These are phyloP conservation scores for Phytophthora citricola DNA, from an alignment of 352 stramenopile species.

Conservation along the genomic window DNA sequence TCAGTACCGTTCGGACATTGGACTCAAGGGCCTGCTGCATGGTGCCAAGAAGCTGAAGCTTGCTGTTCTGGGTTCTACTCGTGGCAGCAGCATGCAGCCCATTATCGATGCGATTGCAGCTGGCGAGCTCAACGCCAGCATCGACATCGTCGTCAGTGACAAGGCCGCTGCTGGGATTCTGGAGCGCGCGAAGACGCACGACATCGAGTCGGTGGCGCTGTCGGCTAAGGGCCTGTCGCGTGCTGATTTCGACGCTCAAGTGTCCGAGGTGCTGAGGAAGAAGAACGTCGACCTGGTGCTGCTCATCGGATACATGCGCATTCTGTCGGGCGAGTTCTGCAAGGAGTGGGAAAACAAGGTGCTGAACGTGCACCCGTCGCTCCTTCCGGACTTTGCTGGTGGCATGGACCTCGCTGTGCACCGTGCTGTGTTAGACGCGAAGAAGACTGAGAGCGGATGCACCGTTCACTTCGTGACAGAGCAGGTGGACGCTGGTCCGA, in stretches of 20 bases:
- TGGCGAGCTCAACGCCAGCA: conserved; percentile 92
- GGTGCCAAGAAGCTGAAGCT: conserved; percentile 88
- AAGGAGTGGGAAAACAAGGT: conserved; percentile 95
- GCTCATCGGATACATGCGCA: conserved; percentile 99
- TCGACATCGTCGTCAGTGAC: conserved; percentile 98
- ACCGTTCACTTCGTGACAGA: conserved; percentile 99
- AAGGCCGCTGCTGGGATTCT: conserved; percentile 94
- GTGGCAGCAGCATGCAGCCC: conserved; percentile 95
- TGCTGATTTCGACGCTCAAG: conserved; percentile 95
- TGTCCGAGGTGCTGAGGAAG: conserved; percentile 91
- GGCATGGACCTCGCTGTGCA: conserved; percentile 99
- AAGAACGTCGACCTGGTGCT: conserved; percentile 97
- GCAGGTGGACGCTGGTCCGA: conserved; percentile 98
- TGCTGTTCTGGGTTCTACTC: conserved; percentile 96
- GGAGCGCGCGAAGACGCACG: conserved; percentile 90
- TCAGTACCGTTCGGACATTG: conserved; percentile 98
- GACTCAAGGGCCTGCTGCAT: conserved; percentile 92
- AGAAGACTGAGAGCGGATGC: conserved; percentile 96
- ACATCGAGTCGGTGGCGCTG: conserved; percentile 70
- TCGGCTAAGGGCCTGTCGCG: conserved; percentile 85
- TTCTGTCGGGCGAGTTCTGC: conserved; percentile 96
- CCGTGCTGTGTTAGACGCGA: conserved; percentile 96
- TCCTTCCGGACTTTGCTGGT: conserved; percentile 99
- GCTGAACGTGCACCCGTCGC: conserved; percentile 99
- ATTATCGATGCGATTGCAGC: conserved; percentile 96